Evolutionary conservation across 2,329 filamentous ascomycete species (phyloP).

Genomic region (Trichoderma sp.): DNA sequence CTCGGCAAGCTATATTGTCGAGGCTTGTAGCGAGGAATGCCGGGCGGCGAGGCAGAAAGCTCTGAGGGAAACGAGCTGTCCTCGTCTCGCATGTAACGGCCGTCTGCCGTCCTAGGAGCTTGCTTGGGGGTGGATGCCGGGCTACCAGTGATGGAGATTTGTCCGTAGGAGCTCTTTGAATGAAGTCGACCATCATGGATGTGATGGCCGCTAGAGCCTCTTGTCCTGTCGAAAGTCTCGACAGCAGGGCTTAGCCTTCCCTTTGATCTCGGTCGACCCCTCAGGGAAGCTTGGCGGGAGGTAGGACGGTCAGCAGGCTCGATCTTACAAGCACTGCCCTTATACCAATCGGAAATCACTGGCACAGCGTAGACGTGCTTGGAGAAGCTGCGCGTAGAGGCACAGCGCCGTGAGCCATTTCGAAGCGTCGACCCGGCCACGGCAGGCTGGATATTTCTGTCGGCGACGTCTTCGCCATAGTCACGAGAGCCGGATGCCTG

Average conservation of each 20-base stretch:
- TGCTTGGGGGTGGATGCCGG: conserved; percentile 8
- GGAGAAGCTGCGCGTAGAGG: conserved; percentile 18
- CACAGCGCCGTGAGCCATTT: conserved; percentile 20
- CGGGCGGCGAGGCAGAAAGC: conserved; percentile 23
- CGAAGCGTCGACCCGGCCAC: not conserved
- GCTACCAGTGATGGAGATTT: conserved; percentile 22
- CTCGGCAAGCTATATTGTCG: conserved; percentile 25
- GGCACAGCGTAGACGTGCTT: not conserved
- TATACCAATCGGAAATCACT: not conserved
- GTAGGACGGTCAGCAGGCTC: not conserved
- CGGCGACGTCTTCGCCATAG: conserved; percentile 67
- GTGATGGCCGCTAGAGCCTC: not conserved
- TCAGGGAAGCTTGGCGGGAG: not conserved
- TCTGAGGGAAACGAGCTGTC: not conserved
- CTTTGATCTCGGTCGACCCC: conserved; percentile 2
- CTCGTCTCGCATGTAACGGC: conserved; percentile 27
- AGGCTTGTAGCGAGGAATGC: conserved; percentile 25
- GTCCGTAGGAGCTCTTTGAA: conserved; percentile 19
- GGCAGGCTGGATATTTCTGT: conserved; percentile 53
- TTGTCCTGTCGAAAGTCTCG: not conserved
- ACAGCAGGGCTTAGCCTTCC: conserved; percentile 4
- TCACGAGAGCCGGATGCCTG: conserved; percentile 54
- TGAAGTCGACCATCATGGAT: not conserved
- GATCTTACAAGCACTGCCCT: not conserved
- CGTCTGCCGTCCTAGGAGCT: conserved; percentile 20